Evolutionary conservation across 257 asterid genomes (phyloP).

Genomic region (Primulina huaijiensis): DNA sequence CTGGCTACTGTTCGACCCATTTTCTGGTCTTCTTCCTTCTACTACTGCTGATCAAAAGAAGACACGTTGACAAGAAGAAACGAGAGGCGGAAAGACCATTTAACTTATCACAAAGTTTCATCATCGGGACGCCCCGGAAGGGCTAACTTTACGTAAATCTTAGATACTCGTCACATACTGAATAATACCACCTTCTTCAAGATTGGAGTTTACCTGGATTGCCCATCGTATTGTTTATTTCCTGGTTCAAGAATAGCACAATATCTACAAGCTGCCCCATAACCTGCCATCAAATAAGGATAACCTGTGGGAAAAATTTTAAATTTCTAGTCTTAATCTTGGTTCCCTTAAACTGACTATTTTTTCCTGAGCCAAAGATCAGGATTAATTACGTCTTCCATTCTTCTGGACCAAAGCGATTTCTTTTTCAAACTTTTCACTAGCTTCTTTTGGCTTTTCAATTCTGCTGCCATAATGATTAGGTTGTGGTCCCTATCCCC

Average conservation of each 20-base stretch:
- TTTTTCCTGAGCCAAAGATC: conserved; percentile 7
- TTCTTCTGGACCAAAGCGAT: conserved; percentile 71
- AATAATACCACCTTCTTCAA: neutral
- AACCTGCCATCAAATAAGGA: conserved; percentile 38
- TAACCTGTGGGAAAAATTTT: neutral
- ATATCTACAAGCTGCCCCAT: conserved; percentile 80
- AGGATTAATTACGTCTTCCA: conserved; percentile 67
- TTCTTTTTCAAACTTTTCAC: conserved; percentile 63
- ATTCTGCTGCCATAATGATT: conserved; percentile 39
- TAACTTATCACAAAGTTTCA: neutral
- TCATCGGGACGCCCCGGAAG: neutral
- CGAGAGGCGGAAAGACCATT: neutral
- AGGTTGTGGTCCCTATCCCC: conserved; percentile 50
- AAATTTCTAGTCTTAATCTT: neutral
- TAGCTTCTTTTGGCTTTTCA: conserved; percentile 58
- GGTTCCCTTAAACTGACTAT: neutral
- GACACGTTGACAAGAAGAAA: conserved; percentile 2
- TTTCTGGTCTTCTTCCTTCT: conserved; percentile 37
- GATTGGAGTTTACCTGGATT: conserved; percentile 50
- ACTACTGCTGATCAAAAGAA: conserved; percentile 23
- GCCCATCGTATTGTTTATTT: conserved; percentile 52
- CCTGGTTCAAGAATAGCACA: conserved; percentile 66
- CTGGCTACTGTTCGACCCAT: conserved; percentile 27
- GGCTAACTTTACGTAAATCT: too few relatives aligned
- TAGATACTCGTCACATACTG: neutral